Evolutionary conservation across 805 yeast genomes (phyloP), one percentile per base, ranked within the genome.

Genomic region (Ogataea paradorogensis): DNA sequence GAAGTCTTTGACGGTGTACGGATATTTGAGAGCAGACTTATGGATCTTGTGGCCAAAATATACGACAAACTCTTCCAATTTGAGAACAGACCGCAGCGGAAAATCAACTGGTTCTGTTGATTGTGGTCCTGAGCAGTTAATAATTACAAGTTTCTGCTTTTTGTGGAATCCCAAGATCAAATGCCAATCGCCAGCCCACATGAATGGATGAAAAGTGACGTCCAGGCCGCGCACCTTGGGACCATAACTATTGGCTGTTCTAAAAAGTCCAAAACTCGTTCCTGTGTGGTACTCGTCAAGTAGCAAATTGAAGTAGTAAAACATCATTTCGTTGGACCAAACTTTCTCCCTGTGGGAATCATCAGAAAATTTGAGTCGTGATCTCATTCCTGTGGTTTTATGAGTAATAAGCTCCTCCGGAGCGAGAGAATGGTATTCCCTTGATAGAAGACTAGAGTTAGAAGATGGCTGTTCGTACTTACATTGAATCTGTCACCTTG

Each of bases 161-260:
- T 48, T 35, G 25, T 46, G 47, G 31, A 62, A 55, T 15, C 58
- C 63, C 15, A 62, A 42, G 1, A 63, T 65, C 14, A 63, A 39
- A 43, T 63, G 64, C 66, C 66, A 63, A 27, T 58, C 52, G 18
- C 51, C 50, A 9, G 47, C 48, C 59, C 60, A 59, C 14, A 33
- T 37, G 26, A 63, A 60, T 3, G 67, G 67, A 34, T 57, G 62
- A 30, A 62, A 51, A 7, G 53, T 40, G 15, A 60, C 29, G n/a
- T 51, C 55, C 11, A 47, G 36, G 9, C 32, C 42, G 8, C 40
- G 33, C 1, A 27, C 29, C 26, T 46, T 52, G 1, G 67, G 66
- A 1, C 67, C 67, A 42, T 45, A 61, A 30, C 52, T 43, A 7
- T 43, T 41, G 3, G 23, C 30, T 3, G 51, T 35, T 27, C 47